Evolutionary conservation across 331 rosid species (phyloP), one percentile per base, ranked within the genome.

Genomic region (Cydonia oblonga): DNA sequence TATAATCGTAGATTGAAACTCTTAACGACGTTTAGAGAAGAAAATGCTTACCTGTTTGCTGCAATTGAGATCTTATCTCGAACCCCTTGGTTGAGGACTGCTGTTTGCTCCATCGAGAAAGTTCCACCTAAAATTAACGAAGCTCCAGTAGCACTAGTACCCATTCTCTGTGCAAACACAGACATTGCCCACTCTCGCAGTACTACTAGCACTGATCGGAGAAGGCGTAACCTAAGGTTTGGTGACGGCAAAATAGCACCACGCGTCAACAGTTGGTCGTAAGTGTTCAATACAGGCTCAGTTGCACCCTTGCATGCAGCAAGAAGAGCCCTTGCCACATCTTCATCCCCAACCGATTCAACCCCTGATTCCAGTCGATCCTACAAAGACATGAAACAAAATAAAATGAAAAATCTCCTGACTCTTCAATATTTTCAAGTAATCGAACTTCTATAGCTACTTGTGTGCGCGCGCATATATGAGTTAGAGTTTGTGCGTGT

Each of bases 171-270:
- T 75, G 96, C 92, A 85, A 87, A 82, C 71, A 86, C 75, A 58
- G 90, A 91, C 96, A 87, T 85, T 25, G 93, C 93, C 96, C 99
- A 89, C 86, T 91, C 99, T 10, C 92, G 91, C 68, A 95, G 96
- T 52, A 95, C 85, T 59, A 85, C 93, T 24, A 95, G 87, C 56
- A 91, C 96, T 30, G 99, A 95, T 86, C 92, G 89, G 72, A 95
- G 91, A 81, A 95, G 84, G 63, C 99, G 95, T 51, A 95, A 71
- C 79, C 96, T 88, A 68, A 95, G 89, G 77, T 87, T 91, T 64
- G 95, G 88, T 13, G 99, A 91, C 4, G 99, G 96, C 76, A 95
- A 77, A 80, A 95, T 83, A 44, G 93, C 96, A 65, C 99, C 96
- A 60, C 82, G 89, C 53, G 96, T 85, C 75, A 95, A 78, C 80